phyloP scores from a whole-genome alignment of 2,329 filamentous ascomycete species.

The Akanthomyces uredinophilus region DNA sequence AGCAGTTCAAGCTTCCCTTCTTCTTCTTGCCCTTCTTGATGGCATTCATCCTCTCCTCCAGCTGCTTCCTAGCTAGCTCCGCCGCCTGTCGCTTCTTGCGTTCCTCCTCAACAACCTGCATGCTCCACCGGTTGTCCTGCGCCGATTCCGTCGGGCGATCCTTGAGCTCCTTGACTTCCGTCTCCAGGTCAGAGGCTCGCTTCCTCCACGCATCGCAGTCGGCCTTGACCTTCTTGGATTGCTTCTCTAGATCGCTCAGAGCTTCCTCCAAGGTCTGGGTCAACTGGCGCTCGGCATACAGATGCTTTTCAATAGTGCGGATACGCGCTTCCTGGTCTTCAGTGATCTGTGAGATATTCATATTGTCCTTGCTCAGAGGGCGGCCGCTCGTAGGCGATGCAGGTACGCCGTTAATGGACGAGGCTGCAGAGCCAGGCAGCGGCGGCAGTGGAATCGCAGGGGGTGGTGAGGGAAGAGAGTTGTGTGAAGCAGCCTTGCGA shows the following conservation, averaged over 20 bases:
- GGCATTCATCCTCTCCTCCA: conserved; percentile 92
- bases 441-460: conserved; percentile 95
- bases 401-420: conserved; percentile 39
- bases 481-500: conserved; percentile 78
- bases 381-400: conserved; percentile 56
- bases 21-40: conserved; percentile 88
- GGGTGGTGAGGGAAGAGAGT: conserved; percentile 85
- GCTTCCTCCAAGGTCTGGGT: conserved; percentile 94
- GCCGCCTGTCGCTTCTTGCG: conserved; percentile 86
- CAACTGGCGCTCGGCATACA: conserved; percentile 92
- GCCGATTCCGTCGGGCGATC: conserved; percentile 43
- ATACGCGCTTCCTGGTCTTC: conserved; percentile 96
- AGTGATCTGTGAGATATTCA: conserved; percentile 67
- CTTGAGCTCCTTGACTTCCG: conserved; percentile 62
- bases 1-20: conserved; percentile 95
- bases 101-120: conserved; percentile 95
- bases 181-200: conserved; percentile 71
- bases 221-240: conserved; percentile 84
- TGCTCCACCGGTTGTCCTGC: conserved; percentile 58
- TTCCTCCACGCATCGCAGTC: conserved; percentile 90
- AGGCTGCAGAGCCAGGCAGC: conserved; percentile 59
- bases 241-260: conserved; percentile 84
- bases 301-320: conserved; percentile 91
- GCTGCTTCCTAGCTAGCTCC: conserved; percentile 78
- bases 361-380: conserved; percentile 73